phyloP scores from a whole-genome alignment of 768 basidiomycete genomes.

The Hericium rajendrae region DNA sequence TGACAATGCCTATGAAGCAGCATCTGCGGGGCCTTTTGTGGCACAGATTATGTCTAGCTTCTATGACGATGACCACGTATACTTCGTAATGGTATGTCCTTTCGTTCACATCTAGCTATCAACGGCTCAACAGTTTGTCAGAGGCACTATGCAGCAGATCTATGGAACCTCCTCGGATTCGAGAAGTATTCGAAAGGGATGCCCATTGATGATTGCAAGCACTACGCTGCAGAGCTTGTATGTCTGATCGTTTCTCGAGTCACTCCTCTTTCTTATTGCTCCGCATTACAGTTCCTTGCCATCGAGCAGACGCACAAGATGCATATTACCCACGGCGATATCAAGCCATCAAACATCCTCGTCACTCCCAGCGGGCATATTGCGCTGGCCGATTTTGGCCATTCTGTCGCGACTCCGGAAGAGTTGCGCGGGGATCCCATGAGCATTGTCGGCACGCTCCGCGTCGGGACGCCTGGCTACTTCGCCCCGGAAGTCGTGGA shows the following conservation, averaged over 20 bases:
- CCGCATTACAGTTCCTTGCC: conserved; percentile 1
- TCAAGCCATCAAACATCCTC: conserved; percentile 33
- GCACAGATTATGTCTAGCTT: neutral
- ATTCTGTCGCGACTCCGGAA: neutral
- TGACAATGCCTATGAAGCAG: neutral
- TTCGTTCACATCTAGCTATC: neutral
- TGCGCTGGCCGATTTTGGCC: conserved; percentile 14
- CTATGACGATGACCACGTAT: neutral
- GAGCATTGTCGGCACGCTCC: neutral
- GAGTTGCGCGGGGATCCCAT: neutral
- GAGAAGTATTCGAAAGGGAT: neutral
- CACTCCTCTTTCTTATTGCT: neutral
- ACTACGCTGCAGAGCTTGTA: neutral
- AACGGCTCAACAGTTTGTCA: neutral
- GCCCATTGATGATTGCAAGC: neutral
- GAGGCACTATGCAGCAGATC: neutral
- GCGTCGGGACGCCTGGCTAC: conserved; percentile 9
- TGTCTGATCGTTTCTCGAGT: conserved; percentile 6
- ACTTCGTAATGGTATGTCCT: neutral
- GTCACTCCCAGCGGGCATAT: conserved; percentile 9
- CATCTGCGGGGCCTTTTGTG: neutral
- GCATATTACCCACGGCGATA: conserved; percentile 37
- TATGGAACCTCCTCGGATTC: neutral
- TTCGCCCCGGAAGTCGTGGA: conserved; percentile 10
- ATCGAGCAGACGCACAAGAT: conserved; percentile 27